Conservation (phyloP, 345 rosid species). For the Eucalyptus coolabah region DNA sequence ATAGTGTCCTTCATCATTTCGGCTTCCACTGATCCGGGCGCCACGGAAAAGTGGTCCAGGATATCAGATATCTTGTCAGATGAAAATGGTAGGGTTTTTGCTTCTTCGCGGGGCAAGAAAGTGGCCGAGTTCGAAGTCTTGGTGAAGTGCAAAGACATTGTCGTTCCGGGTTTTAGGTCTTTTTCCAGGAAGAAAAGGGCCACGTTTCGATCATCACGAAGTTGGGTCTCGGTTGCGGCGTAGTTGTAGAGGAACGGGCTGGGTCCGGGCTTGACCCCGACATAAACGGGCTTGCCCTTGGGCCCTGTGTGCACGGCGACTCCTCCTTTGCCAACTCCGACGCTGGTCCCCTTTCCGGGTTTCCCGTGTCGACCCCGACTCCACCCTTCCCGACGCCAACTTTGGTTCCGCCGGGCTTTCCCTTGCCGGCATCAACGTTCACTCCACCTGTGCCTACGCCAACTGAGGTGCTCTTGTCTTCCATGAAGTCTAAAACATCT, state of each 20-base stretch:
- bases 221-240: constrained; percentile 58
- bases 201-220: constrained; percentile 40
- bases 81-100: constrained; percentile 54
- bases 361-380: background rate
- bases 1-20: constrained; percentile 49
- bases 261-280: constrained; percentile 37
- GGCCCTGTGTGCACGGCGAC: constrained; percentile 36
- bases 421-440: constrained; percentile 40
- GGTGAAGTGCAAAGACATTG: constrained; percentile 50
- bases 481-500: constrained; percentile 22
- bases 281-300: constrained; percentile 58
- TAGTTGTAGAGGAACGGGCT: constrained; percentile 10
- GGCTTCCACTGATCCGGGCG: constrained; percentile 52
- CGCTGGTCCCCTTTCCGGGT: constrained; percentile 23
- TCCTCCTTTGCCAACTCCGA: constrained; percentile 79
- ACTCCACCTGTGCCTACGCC: constrained; percentile 53
- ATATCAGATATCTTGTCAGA: constrained; percentile 43
- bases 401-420: constrained; percentile 34
- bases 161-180: constrained; percentile 39
- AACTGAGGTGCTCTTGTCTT: constrained; percentile 48
- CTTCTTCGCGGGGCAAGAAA: constrained; percentile 61
- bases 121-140: constrained; percentile 21
- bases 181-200: constrained; percentile 85
- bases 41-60: constrained; percentile 34
- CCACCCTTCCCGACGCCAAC: constrained; percentile 20